Evolutionary conservation across 192 early-diverging fungal genomes (phyloP), one percentile per base, ranked within the genome.

Genomic region (Mycoemilia scoparia): DNA sequence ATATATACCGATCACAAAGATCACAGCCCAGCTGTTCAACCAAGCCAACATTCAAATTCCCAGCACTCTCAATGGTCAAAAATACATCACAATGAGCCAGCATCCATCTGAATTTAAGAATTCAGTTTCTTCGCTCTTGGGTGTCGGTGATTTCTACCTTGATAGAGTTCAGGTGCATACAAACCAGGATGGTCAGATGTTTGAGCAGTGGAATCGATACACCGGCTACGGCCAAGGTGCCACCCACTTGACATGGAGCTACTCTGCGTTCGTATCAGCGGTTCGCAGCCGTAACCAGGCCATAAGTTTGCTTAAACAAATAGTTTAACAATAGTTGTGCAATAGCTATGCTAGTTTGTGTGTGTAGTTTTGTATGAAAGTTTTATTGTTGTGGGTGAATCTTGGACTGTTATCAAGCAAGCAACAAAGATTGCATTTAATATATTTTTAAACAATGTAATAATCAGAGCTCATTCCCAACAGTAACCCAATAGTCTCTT

Each of bases 401-500:
- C n/a, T n/a, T n/a, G n/a, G n/a, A n/a, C n/a, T n/a, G n/a, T n/a
- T n/a, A n/a, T n/a, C n/a, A n/a, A n/a, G n/a, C n/a, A n/a, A n/a
- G n/a, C n/a, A n/a, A n/a, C n/a, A n/a, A n/a, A n/a, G n/a, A n/a
- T n/a, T n/a, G n/a, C n/a, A n/a, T n/a, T n/a, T n/a, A n/a, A n/a
- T n/a, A n/a, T n/a, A n/a, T n/a, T n/a, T n/a, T n/a, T n/a, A 8
- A 16, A 13, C 21, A 21, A 27, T 24, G 17, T 21, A 5, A 14
- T 3, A 13, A 11, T 41, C 66, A 93, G n/a, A 93, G 67, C 53
- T 95, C 89, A 51, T 95, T 95, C 36, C 90, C 90, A 44, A 95
- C 70, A 8, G 90, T 95, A 17, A 95, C 86, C 90, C 90, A 95
- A 45, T 80, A 86, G 60, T 91, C 86, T 34, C 90, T 60, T 20